Evolutionary conservation across 495 filamentous ascomycete species (phyloP).

Genomic region (Hypoxylon subgilvum): DNA sequence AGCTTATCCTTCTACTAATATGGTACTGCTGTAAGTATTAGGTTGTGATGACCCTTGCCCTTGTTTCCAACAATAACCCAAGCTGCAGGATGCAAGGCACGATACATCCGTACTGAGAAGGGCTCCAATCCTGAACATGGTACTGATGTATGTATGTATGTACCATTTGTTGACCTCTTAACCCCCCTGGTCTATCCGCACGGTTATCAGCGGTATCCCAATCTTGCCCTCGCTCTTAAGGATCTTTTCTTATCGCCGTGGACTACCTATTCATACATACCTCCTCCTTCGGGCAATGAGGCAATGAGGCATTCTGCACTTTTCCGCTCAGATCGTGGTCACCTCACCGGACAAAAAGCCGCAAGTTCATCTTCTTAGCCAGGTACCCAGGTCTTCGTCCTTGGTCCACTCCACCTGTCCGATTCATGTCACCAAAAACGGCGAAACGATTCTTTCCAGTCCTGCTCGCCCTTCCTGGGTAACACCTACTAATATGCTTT

Average conservation of each 20-base stretch:
- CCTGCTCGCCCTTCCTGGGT: no score
- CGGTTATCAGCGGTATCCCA: slow-evolving; percentile 28
- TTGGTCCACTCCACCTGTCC: slow-evolving; percentile 11
- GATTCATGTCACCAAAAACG: slow-evolving; percentile 22
- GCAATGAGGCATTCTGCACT: no score
- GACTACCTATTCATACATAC: neutral
- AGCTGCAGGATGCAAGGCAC: slow-evolving; percentile 39
- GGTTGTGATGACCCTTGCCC: no score
- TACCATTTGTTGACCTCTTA: neutral
- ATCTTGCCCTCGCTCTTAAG: neutral
- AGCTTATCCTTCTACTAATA: no score
- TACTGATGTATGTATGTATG: slow-evolving; percentile 1
- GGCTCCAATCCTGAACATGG: no score
- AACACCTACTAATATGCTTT: slow-evolving; percentile 2
- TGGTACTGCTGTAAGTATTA: no score
- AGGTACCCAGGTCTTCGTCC: slow-evolving; percentile 7
- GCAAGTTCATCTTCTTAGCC: slow-evolving; percentile 3
- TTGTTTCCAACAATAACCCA: slow-evolving; percentile 11
- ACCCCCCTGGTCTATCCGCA: slow-evolving; percentile 17
- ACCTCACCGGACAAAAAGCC: neutral
- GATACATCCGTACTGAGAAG: slow-evolving; percentile 28
- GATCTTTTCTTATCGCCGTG: slow-evolving; percentile 3
- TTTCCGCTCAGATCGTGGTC: neutral
- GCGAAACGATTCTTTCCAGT: slow-evolving; percentile 13
- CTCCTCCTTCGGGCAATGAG: neutral